Conservation (phyloP, 345 rosid species). For the Noccaea caerulescens region DNA sequence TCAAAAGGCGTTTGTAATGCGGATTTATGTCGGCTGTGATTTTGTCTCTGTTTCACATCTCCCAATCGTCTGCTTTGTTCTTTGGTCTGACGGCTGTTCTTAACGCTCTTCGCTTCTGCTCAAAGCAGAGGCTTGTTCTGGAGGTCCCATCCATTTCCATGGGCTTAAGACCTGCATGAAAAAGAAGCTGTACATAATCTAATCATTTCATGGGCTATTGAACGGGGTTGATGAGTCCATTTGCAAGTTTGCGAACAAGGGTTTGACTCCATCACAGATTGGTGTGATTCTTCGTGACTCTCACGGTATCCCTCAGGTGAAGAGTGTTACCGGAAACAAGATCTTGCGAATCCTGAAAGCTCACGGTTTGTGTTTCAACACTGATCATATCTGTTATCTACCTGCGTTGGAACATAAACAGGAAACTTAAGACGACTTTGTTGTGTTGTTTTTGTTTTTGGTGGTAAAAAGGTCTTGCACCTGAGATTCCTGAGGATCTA, state of each 20-base stretch:
- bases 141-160: conserved; percentile 68
- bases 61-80: conserved; percentile 36
- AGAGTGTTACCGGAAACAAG: conserved; percentile 67
- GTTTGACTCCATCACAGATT: conserved; percentile 70
- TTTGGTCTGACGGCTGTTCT: conserved; percentile 28
- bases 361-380: conserved; percentile 42
- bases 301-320: conserved; percentile 71
- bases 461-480: conserved; percentile 62
- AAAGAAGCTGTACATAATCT: background rate
- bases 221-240: conserved; percentile 64
- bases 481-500: conserved; percentile 85
- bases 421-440: background rate
- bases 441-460: too few relatives aligned
- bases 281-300: conserved; percentile 81
- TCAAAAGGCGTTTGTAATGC: conserved; percentile 35
- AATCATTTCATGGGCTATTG: background rate
- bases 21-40: conserved; percentile 85
- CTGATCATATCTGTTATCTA: background rate
- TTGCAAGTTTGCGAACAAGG: conserved; percentile 73
- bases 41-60: conserved; percentile 69
- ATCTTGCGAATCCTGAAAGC: conserved; percentile 69
- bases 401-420: background rate
- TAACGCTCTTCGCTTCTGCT: conserved; percentile 62
- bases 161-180: conserved; percentile 70
- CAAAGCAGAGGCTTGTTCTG: conserved; percentile 57